These are phyloP conservation scores for Sophora flavescens DNA, from an alignment of 306 rosid species.

Conservation along the genomic window DNA sequence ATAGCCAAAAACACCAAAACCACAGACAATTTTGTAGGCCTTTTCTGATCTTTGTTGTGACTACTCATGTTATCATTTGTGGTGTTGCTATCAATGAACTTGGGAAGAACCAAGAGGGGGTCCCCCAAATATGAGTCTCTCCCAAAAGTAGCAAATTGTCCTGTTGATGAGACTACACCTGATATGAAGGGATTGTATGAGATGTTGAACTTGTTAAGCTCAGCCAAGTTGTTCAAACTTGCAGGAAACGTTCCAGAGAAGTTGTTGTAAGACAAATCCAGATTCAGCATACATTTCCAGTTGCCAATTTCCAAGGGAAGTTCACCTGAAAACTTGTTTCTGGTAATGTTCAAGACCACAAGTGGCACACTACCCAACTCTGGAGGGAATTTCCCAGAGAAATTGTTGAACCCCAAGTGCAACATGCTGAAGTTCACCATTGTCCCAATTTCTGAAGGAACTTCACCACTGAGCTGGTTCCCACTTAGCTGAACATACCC, in stretches of 20 bases:
- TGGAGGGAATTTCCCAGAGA: conserved; percentile 76
- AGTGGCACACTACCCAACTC: conserved; percentile 66
- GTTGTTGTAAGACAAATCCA: conserved; percentile 85
- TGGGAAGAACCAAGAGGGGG: conserved; percentile 69
- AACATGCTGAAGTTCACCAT: conserved; percentile 79
- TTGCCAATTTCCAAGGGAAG: conserved; percentile 69
- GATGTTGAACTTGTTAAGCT: conserved; percentile 86
- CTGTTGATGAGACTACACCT: conserved; percentile 62
- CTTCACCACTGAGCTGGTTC: conserved; percentile 72
- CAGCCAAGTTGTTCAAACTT: conserved; percentile 67
- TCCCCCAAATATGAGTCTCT: conserved; percentile 71
- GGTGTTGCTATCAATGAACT: conserved; percentile 48
- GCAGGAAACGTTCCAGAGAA: conserved; percentile 80
- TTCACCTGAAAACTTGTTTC: conserved; percentile 79
- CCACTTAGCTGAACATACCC: conserved; percentile 89
- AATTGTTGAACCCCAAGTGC: conserved; percentile 70
- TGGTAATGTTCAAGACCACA: conserved; percentile 67
- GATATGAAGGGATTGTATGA: conserved; percentile 80
- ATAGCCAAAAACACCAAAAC: conserved; percentile 52
- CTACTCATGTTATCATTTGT: conserved; percentile 18
- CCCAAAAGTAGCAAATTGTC: conserved; percentile 84
- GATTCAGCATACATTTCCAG: conserved; percentile 69
- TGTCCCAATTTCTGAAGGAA: conserved; percentile 72
- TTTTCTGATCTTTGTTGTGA: conserved; percentile 26
- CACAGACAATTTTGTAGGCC: conserved; percentile 47